Evolutionary conservation across 2,329 filamentous ascomycete genomes (phyloP), one percentile per base, ranked within the genome.

Genomic region (Podosphaera aphanis): DNA sequence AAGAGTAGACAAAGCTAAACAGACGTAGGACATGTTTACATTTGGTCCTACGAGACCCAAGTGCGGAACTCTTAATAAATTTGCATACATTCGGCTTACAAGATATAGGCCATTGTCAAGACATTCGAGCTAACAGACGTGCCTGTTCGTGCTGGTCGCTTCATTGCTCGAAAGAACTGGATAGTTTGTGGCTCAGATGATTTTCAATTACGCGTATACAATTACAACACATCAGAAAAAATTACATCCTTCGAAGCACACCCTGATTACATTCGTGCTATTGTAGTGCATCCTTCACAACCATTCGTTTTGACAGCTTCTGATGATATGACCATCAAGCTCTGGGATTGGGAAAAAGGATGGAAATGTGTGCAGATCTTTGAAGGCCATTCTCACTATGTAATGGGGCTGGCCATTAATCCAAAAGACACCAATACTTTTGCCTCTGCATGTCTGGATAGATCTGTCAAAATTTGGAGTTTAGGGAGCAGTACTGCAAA

Each of bases 161-260:
- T 98, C 64, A 77, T 98, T 59, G 83, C 90, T 55, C 76, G 90
- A 57, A 98, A 98, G 77, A 98, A 95, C 65, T 98, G 90, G 90
- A 92, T 93, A 56, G 83, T 93, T 46, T 90, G 84, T 65, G 90
- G 90, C 59, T 88, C 80, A 54, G 83, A 93, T 66, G 84, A 93
- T 67, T 98, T 92, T 66, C 72, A 77, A 60, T 63, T 77, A 50
- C 81, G 88, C 56, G 83, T 93, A 52, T 93, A 93, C 73, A 95
- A 98, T 68, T 98, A 95, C 73, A 95, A 98, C 67, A 98, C 90
- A 46, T 93, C 84, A 49, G 90, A 98, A 66, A 95, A 94, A 73
- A 90, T 95, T 58, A 88, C 85, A 46, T 83, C 83, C 15, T 95
- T 94, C 63, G 88, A 95, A 66, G 88, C 86, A 44, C 90, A 98